Evolutionary conservation across 2,329 filamentous ascomycete species (phyloP).

Genomic region (Aspergillus fumigatus): DNA sequence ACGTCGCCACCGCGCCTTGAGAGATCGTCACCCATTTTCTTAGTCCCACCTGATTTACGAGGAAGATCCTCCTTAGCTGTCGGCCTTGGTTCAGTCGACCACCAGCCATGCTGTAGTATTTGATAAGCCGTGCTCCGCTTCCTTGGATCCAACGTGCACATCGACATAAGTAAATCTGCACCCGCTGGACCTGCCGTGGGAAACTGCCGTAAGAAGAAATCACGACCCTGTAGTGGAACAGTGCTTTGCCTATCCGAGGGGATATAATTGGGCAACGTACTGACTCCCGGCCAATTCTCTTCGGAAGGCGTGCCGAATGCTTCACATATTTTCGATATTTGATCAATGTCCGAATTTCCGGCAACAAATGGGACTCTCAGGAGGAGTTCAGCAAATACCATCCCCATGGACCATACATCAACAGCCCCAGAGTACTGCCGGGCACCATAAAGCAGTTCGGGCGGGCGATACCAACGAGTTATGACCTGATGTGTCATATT

Average conservation of each 20-base stretch:
- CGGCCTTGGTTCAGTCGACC: conserved; percentile 76
- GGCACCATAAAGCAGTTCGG: conserved; percentile 87
- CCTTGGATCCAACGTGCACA: conserved; percentile 80
- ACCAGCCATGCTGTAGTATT: conserved; percentile 80
- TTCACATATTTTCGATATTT: conserved; percentile 78
- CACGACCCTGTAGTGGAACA: conserved; percentile 57
- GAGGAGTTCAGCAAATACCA: conserved; percentile 88
- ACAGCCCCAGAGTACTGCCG: conserved; percentile 85
- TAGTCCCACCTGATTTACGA: conserved; percentile 65
- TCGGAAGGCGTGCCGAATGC: conserved; percentile 87
- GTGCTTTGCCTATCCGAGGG: conserved; percentile 55
- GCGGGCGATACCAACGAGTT: conserved; percentile 93
- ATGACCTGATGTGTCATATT: conserved; percentile 94
- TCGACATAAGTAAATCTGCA: conserved; percentile 81
- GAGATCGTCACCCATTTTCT: conserved; percentile 76
- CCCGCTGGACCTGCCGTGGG: conserved; percentile 75
- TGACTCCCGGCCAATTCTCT: conserved; percentile 92
- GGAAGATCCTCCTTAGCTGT: conserved; percentile 79
- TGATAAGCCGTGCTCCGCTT: conserved; percentile 73
- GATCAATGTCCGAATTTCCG: conserved; percentile 78
- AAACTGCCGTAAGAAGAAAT: conserved; percentile 73
- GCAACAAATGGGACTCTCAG: conserved; percentile 78
- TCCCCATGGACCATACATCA: conserved; percentile 89
- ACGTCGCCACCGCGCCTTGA: conserved; percentile 70
- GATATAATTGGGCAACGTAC: conserved; percentile 74